phyloP scores from a whole-genome alignment of 371 early-diverging fungal genomes.

The Mortierella sp. region DNA sequence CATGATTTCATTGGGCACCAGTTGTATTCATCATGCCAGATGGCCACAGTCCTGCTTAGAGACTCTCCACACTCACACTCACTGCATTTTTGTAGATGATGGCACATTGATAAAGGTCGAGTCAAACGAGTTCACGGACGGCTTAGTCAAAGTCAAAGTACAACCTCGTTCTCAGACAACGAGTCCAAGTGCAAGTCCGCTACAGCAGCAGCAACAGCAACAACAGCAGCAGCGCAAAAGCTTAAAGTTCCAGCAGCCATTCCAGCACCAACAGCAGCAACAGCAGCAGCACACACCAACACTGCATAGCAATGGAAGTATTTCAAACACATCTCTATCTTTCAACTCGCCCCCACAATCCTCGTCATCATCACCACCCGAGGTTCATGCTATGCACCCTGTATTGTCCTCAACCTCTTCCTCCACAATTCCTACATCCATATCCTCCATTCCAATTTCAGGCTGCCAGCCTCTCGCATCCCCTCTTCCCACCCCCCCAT shows the following conservation, averaged over 20 bases:
- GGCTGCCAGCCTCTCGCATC: slow-evolving; percentile 1
- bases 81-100: slow-evolving; percentile 17
- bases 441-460: slow-evolving; percentile 1
- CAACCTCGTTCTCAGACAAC: slow-evolving; percentile 6
- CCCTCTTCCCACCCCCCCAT: not conserved
- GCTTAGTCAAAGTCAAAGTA: not conserved
- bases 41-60: too few relatives aligned
- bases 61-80: too few relatives aligned
- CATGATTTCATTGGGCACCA: too few relatives aligned
- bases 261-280: too few relatives aligned
- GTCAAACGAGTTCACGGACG: not conserved
- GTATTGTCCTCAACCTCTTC: slow-evolving; percentile 1
- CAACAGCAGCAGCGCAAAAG: slow-evolving; percentile 13
- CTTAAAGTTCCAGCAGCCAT: slow-evolving; percentile 9
- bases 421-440: not conserved
- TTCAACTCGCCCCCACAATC: slow-evolving; percentile 7
- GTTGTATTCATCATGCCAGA: too few relatives aligned
- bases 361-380: slow-evolving; percentile 16
- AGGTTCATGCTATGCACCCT: slow-evolving; percentile 9
- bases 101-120: slow-evolving; percentile 14
- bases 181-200: slow-evolving; percentile 18
- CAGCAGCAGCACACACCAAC: slow-evolving; percentile 3
- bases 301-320: not conserved
- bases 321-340: slow-evolving; percentile 1
- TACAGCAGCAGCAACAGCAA: slow-evolving; percentile 10